Percentiles rank a stretch among this genome's conserved stretches.
phyloP scores from a whole-genome alignment of 2,329 filamentous ascomycete species.

The Botrytis aclada region DNA sequence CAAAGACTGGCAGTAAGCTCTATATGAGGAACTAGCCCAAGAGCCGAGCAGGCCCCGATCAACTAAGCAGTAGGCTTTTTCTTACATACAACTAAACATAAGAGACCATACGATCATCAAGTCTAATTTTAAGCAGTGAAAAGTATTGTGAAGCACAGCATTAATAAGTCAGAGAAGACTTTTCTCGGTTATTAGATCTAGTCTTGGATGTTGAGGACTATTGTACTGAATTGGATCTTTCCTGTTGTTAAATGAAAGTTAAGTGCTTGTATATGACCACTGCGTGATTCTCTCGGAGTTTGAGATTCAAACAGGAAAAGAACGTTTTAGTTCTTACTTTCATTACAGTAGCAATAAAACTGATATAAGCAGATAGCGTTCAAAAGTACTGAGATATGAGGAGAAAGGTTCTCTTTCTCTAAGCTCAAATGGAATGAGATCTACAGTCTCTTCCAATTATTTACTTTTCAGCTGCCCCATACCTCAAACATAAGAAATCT shows the following conservation, averaged over 20 bases:
- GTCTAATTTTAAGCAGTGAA: background rate
- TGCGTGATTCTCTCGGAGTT: background rate
- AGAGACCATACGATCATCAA: background rate
- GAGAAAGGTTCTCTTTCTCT: rapidly evolving
- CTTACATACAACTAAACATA: too few relatives aligned
- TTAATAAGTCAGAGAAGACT: rapidly evolving
- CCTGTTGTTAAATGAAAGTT: background rate
- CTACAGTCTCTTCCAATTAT: background rate
- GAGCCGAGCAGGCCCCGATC: background rate
- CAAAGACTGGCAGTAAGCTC: background rate
- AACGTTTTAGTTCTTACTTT: too few relatives aligned
- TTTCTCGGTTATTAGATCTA: background rate
- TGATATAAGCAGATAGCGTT: background rate
- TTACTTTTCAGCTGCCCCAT: background rate
- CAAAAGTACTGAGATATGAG: background rate
- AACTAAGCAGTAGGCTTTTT: background rate
- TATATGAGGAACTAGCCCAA: background rate
- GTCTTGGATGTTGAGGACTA: background rate
- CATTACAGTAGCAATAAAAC: background rate
- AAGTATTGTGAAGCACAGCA: background rate
- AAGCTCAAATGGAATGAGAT: background rate
- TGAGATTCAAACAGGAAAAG: background rate
- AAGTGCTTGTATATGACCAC: background rate
- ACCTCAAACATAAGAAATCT: too few relatives aligned
- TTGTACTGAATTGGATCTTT: background rate